Percentiles rank a stretch among this genome's conserved stretches.
phyloP scores from a whole-genome alignment of 2,329 filamentous ascomycete genomes.

The Gaeumannomyces tritici region DNA sequence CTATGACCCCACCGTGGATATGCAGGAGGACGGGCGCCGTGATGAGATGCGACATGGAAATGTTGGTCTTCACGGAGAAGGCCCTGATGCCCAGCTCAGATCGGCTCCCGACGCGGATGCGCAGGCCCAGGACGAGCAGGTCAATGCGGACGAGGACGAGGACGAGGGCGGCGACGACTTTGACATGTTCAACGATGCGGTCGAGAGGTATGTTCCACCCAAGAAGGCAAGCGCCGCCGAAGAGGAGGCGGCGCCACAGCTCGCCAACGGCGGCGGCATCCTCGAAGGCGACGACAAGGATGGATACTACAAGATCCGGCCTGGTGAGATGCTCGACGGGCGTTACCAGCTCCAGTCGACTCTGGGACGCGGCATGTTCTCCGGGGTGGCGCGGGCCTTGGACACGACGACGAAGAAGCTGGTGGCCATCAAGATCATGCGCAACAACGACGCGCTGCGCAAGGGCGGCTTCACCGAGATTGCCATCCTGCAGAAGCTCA shows the following conservation, averaged over 20 bases:
- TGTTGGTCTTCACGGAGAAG: slow-evolving; percentile 37
- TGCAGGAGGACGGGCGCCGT: slow-evolving; percentile 71
- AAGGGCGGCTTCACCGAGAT: slow-evolving; percentile 95
- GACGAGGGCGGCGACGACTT: slow-evolving; percentile 62
- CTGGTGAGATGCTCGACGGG: slow-evolving; percentile 80
- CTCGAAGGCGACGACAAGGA: slow-evolving; percentile 91
- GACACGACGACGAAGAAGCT: slow-evolving; percentile 64
- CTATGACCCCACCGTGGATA: slow-evolving; percentile 82
- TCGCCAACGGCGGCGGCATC: slow-evolving; percentile 58
- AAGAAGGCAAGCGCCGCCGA: slow-evolving; percentile 26
- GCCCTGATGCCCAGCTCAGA: slow-evolving; percentile 9
- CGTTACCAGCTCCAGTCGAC: slow-evolving; percentile 84
- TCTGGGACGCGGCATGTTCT: slow-evolving; percentile 92
- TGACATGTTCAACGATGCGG: slow-evolving; percentile 82
- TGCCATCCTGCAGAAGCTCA: slow-evolving; percentile 81
- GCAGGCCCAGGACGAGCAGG: slow-evolving; percentile 3
- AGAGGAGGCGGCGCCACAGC: slow-evolving; percentile 16
- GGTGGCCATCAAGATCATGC: slow-evolving; percentile 97
- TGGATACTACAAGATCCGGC: slow-evolving; percentile 91
- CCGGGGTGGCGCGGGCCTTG: slow-evolving; percentile 81
- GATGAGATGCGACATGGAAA: slow-evolving; percentile 56
- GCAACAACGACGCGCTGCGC: slow-evolving; percentile 85
- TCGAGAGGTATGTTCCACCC: slow-evolving; percentile 53
- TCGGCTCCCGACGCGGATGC: not conserved
- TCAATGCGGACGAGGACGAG: slow-evolving; percentile 46